A percentile compares a stretch with the other conserved stretches of the same genome.
These are phyloP conservation scores for Kuraishia hungarica DNA, from an alignment of 805 yeast species.

Conservation along the genomic window DNA sequence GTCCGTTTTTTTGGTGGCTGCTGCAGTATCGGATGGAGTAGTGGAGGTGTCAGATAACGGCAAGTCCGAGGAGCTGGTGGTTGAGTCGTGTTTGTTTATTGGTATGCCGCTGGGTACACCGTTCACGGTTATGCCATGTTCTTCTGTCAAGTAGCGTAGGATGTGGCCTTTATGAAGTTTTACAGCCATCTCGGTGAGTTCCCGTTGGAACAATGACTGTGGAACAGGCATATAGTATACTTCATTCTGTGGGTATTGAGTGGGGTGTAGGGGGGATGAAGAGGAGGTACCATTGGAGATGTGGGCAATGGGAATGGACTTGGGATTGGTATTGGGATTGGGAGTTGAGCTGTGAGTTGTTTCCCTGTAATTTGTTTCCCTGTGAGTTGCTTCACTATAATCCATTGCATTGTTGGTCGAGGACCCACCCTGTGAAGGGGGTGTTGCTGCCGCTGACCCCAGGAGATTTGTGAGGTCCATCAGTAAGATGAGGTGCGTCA, in stretches of 20 bases:
- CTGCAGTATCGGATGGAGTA: constrained; percentile 3
- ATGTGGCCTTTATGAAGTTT: constrained; percentile 28
- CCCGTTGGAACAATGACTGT: constrained; percentile 33
- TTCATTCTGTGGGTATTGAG: background rate
- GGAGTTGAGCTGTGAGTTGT: too few relatives aligned
- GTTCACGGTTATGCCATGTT: background rate
- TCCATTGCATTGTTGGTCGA: too few relatives aligned
- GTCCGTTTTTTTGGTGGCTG: background rate
- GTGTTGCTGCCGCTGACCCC: too few relatives aligned
- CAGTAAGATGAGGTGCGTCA: too few relatives aligned
- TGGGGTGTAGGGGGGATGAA: too few relatives aligned
- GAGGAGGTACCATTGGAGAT: too few relatives aligned
- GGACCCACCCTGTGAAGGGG: too few relatives aligned
- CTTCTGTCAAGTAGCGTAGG: background rate
- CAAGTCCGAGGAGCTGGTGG: background rate
- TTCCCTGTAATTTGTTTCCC: too few relatives aligned
- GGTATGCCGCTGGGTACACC: background rate
- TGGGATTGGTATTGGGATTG: too few relatives aligned
- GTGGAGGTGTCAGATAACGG: background rate
- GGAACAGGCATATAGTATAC: constrained; percentile 31
- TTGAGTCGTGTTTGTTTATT: background rate
- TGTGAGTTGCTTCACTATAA: too few relatives aligned
- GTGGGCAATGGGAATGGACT: too few relatives aligned
- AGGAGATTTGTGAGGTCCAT: too few relatives aligned
- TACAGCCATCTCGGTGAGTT: constrained; percentile 32